phyloP scores from a whole-genome alignment of 2,329 filamentous ascomycete genomes.

The Aspergillus transmontanensis region DNA sequence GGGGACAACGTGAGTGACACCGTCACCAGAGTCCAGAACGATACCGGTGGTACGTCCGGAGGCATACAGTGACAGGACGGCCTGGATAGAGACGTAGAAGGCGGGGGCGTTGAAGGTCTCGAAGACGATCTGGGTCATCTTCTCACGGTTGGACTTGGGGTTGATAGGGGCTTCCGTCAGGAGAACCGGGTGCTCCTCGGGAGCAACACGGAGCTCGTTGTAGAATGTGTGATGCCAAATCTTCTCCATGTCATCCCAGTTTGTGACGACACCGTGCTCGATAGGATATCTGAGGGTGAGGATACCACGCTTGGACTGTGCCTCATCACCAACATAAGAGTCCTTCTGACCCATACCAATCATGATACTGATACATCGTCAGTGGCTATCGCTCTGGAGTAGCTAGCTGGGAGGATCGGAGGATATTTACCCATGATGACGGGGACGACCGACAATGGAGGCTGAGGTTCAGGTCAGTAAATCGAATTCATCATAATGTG shows the following conservation, averaged over 20 bases:
- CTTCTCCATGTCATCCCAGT: constrained; percentile 99
- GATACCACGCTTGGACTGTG: constrained; percentile 99
- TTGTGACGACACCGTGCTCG: constrained; percentile 99
- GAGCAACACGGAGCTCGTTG: constrained; percentile 99
- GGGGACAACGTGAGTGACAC: constrained; percentile 99
- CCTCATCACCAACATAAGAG: constrained; percentile 99
- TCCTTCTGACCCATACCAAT: constrained; percentile 99
- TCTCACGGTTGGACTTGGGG: constrained; percentile 99
- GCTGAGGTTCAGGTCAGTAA: constrained; percentile 57
- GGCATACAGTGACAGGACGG: constrained; percentile 97
- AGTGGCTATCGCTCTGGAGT: constrained; percentile 19
- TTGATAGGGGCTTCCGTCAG: constrained; percentile 99
- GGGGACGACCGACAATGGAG: constrained; percentile 98
- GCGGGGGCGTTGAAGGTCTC: constrained; percentile 99
- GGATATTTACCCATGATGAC: constrained; percentile 93
- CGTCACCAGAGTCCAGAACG: constrained; percentile 99
- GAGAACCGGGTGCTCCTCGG: constrained; percentile 99
- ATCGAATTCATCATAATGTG: background rate
- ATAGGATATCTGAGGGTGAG: constrained; percentile 99
- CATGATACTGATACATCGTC: constrained; percentile 79
- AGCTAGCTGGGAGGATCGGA: constrained; percentile 8
- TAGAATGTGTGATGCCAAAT: constrained; percentile 99
- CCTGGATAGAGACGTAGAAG: constrained; percentile 99
- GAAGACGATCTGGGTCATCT: constrained; percentile 99
- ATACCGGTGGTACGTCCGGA: constrained; percentile 99